Base-by-base conservation (phyloP, 1,284 basidiomycete species). In the Boletus sp. region DNA sequence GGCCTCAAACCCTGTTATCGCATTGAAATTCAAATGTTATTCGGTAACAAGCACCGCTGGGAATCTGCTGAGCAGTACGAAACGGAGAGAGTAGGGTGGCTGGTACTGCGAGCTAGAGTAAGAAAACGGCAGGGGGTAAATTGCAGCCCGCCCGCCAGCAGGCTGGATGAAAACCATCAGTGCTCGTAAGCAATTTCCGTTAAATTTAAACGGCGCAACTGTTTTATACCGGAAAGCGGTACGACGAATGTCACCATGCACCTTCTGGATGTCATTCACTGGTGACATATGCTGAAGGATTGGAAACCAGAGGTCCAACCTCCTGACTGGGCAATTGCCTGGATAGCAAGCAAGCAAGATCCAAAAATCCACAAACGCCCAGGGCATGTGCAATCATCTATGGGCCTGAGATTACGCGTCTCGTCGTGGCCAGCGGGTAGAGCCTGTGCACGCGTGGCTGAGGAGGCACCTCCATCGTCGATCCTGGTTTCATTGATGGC, bases 121-220 rank as follows among this genome's bases (percentile, higher is more conserved):
- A 61, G 48, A 65, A 51, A 39, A 41, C 49, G 29, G 53, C 4
- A 22, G 51, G 27, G 43, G 50, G 53, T 44, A 57, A 47, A 13
- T 20, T 22, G 36, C 53, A 51, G 47, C 44, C 55, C 44, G 51
- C 41, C 46, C 20, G 33, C 56, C 48, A 57, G 46, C 55, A 46
- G 42, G 53, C 57, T 42, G 55, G 41, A 60, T 49, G 58, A 53
- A 58, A 22, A 43, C 43, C 56, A 58, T 62, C 51, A 63, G 33
- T 39, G 45, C 13, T 53, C 37, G 46, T 27, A 36, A 61, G 62
- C 63, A 69, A 68, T 71, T 61, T 68, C 68, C 68, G 67, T 54
- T 36, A 50, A 52, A 67, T 66, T 60, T 54, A 55, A 61, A 61
- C 65, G 63, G 65, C 62, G 65, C 59, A 68, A 60, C 43, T 43